Evolutionary conservation across 495 filamentous ascomycete species (phyloP), one percentile per base, ranked within the genome.

Genomic region (Hyaloscypha variabilis): DNA sequence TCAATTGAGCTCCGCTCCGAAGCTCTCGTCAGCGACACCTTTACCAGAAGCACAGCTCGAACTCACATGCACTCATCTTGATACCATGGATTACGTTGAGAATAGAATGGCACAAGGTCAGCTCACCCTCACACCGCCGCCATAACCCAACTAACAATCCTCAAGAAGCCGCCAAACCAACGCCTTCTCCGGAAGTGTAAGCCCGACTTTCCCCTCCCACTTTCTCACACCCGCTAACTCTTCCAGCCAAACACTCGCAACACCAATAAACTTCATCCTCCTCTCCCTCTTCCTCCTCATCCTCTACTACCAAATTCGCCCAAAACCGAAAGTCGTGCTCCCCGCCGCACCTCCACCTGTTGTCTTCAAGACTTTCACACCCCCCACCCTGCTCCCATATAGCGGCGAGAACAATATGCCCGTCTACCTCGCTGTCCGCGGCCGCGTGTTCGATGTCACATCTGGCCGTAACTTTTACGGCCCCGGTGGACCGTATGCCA

Each of bases 311-410:
- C 83, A 89, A 67, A 34, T 72, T 26, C 86, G 87, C 54, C 88
- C 90, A 3, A 75, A 85, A 54, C 79, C 84, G 4, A 75, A 83
- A 53, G 73, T 84, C 54, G 76, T 82, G 1, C 87, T 94, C 57
- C 90, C 91, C 58, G 85, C 87, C 63, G 79, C 85, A 28, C 88
- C 93, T 3, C 79, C 91, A 30, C 86, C 91, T 3, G 79, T 89
- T 67, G 92, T 98, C 72, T 98, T 97, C 88, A 84, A 85, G 61
- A 94, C 89, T 71, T 99, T 97, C 82, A 96, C 90, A 25, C 95
- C 95, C 17, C 89, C 83, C 39, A 91, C 90, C 1, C 84, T 99
- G 4, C 82, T 91, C 23, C 90, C 91, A n/a, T 96, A 88, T 85
- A 96, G 96, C 81, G 95, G 95, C 73, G 77, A 78, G 56, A 84